Evolutionary conservation across 139 green algal species (phyloP), one percentile per base, ranked within the genome.

Genomic region (Chlamydomonas applanata): DNA sequence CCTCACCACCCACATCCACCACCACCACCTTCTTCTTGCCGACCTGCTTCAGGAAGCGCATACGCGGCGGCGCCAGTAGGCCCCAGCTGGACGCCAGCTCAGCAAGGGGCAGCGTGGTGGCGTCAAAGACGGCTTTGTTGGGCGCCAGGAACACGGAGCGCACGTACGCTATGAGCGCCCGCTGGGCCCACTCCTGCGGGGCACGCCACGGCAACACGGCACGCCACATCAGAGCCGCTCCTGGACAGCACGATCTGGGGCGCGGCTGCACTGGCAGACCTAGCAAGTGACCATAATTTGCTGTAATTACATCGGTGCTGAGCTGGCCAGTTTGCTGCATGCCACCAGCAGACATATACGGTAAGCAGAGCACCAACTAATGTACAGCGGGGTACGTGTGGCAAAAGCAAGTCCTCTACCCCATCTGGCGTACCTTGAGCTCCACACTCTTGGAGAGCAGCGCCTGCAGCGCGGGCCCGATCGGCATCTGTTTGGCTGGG

Each of bases 121-220:
- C 89, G 59, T 98, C 84, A 85, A 97, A 98, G 22, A 97, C 83
- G 1, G 72, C 76, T 45, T 90, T 90, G 76, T 89, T 88, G 52
- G 90, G 90, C 75, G 94, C 90, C 76, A 99, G 83, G 76, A 94
- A 94, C 20, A 98, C 86, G 24, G 81, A 93, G 29, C 91, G 89
- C 34, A 97, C 69, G 85, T 99, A 99, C 1, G 91, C 89, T 9
- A 93, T 79, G 2, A 98, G 73, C 1, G 89, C 87, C 1, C 88
- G 79, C 89, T 99, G 93, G 1, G 91, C 95, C 52, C 92, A 80
- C 59, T 95, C 87, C 88, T 97, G 82, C 69, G 36, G 32, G 52
- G 25, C 20, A 29, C 56, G 27, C 56, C 22, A 64, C n/a, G 56
- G 17, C 17, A 64, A n/a, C n/a, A n/a, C n/a, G n/a, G n/a, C n/a